Base-by-base conservation (phyloP, 805 yeast species). In the Candida sakaeoensis region DNA sequence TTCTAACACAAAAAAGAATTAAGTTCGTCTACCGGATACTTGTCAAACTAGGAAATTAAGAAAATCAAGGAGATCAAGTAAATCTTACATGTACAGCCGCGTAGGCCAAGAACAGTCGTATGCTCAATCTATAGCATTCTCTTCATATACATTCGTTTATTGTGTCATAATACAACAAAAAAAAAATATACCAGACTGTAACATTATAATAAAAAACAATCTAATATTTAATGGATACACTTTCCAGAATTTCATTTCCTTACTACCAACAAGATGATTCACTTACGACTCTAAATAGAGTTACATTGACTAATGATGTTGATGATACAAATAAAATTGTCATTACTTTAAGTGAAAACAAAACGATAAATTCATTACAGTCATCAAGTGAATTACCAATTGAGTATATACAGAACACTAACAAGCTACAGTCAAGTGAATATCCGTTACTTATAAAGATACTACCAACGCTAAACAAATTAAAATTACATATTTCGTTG, bases 361-460 rank as follows among this genome's bases (percentile, higher is more conserved):
- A 49, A 29, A 39, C 41, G 9, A 59, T 65, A 36, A 40, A 48
- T 4, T 47, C 53, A 2, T 37, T 55, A 14, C 48, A 44, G 15
- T 42, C 45, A 13, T 30, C 22, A 5, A 24, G 47, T 8, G 36
- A 37, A 3, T 53, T 47, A 8, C 57, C 50, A 4, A 36, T 58
- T 9, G 50, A 42, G 29, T 68, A 58, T 42, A 55, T 63, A 6
- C 56, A 58, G 25, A 60, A 59, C 42, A 43, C 50, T 1, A 26
- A 36, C 8, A 26, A 45, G 3, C 26, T 30, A 9, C 32, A 41
- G 6, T 18, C 18, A 8, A 24, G 26, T 4, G 1, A 24, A 10
- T 47, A 53, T 8, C 74, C 74, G 13, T 52, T 68, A 24, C 54
- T 68, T 21, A 43, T 66, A 8, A 41, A 54, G 37, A 48, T 63